Conservation (phyloP, 805 yeast genomes). For the Aciculoconidium aculeatum region DNA sequence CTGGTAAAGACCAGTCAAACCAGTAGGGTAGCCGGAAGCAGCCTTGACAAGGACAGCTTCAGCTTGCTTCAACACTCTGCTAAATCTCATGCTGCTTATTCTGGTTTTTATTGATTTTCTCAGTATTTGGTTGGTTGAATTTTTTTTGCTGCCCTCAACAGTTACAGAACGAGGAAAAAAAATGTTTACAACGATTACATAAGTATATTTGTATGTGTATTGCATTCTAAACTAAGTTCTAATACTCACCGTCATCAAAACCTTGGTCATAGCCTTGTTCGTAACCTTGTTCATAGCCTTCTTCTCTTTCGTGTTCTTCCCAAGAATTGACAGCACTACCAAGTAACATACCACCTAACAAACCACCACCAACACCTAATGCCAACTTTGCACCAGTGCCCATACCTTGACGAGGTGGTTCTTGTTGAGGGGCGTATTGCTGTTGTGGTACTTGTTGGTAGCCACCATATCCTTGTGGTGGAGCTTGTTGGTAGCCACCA, state of each 20-base stretch:
- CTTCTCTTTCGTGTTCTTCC: constrained; percentile 19
- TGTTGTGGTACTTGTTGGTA: constrained; percentile 21
- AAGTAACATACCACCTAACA: constrained; percentile 54
- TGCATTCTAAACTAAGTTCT: no score
- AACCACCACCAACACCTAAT: constrained; percentile 46
- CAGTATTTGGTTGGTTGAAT: constrained; percentile 7
- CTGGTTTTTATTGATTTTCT: constrained; percentile 1
- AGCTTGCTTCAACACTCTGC: constrained; percentile 37
- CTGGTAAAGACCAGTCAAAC: constrained; percentile 69
- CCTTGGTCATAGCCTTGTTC: constrained; percentile 26
- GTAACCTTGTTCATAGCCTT: constrained; percentile 31
- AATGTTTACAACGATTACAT: no score
- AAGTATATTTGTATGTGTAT: no score
- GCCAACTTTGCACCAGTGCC: constrained; percentile 43
- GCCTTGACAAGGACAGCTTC: constrained; percentile 54
- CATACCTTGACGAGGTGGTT: constrained; percentile 22
- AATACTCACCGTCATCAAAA: constrained; percentile 18
- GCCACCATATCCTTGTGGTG: constrained; percentile 22
- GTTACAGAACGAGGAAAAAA: no score
- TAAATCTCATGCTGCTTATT: constrained; percentile 32
- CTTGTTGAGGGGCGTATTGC: constrained; percentile 23
- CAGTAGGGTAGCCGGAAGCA: constrained; percentile 67
- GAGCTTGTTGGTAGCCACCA: constrained; percentile 15
- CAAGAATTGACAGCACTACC: constrained; percentile 36
- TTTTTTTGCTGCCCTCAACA: constrained; percentile 11